These are phyloP conservation scores for Lyophyllum decastes DNA, from an alignment of 768 basidiomycete species.

Conservation along the genomic window DNA sequence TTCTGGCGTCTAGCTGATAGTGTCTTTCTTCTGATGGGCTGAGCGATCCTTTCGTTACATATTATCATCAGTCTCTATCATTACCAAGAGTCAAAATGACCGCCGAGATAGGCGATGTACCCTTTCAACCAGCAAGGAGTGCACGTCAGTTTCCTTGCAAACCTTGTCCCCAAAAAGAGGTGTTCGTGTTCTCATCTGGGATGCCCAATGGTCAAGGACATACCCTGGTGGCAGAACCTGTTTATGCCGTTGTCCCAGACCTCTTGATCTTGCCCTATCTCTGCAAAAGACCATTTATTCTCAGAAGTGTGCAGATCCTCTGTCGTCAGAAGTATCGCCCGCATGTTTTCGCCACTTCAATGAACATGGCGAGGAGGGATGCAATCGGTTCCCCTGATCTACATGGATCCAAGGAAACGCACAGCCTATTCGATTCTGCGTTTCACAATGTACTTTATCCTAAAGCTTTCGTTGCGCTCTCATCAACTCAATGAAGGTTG, in stretches of 20 bases:
- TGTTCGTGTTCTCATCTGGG: too few species aligned
- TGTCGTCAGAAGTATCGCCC: background rate
- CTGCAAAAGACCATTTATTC: background rate
- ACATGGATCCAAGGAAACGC: slow-evolving; percentile 15
- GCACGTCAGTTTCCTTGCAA: background rate
- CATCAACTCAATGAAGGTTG: slow-evolving; percentile 14
- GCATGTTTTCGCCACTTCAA: background rate
- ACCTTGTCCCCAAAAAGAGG: background rate
- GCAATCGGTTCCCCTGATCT: background rate
- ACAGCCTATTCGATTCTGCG: slow-evolving; percentile 5
- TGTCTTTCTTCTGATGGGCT: background rate
- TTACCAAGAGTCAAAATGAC: background rate
- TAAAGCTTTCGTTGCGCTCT: slow-evolving; percentile 4
- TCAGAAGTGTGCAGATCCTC: background rate
- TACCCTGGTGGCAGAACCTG: slow-evolving; percentile 13
- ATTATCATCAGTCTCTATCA: background rate
- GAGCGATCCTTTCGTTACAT: background rate
- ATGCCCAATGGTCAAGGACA: too few species aligned
- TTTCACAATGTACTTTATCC: slow-evolving; percentile 6
- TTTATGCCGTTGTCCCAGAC: slow-evolving; percentile 5
- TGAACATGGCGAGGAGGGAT: background rate
- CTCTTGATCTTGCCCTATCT: background rate
- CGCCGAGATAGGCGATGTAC: slow-evolving; percentile 1
- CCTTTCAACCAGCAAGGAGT: background rate
- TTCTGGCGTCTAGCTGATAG: background rate